Base-by-base conservation (phyloP, 352 stramenopile genomes). In the Phytophthora europaea region DNA sequence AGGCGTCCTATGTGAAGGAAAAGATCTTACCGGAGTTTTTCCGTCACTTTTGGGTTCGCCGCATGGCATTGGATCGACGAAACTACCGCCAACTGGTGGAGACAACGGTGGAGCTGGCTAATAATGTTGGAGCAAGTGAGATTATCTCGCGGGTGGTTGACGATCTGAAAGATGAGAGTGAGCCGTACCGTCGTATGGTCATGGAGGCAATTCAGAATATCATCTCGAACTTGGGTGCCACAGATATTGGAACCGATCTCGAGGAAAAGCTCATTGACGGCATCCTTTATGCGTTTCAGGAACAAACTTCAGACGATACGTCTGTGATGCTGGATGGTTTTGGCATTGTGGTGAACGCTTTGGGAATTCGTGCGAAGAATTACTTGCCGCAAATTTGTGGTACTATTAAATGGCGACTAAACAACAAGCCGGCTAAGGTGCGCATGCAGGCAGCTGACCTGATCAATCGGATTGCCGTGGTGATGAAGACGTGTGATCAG, bases 211-310 rank as follows among this genome's bases (percentile, higher is more conserved):
- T 99, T 50, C 91, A 99, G 71, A 98, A 99, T 67, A 95, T 99
- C n/a, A 90, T 99, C 9, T 94, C 98, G 56, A 99, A 99, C 70
- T 75, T 99, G 38, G 98, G 98, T 31, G 95, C 94, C 18, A 97
- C 91, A 0, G 98, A 99, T 79, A 98, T 99, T 70, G 98, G 98
- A 53, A 90, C 97, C 0, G 87, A 98, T 15, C 83, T 99, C 0
- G 98, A 99, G 73, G 98, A 99, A 83, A 97, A 98, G 60, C 88
- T 99, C n/a, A 99, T 99, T 67, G 98, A 99, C 81, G 98, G 98
- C 26, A 98, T 99, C 48, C 82, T 99, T 15, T 99, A 99, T 81
- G 98, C 98, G 16, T 99, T 99, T 77, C 98, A 99, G 79, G 98
- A 99, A 74, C 91, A 98, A 76, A 94, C 94, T 15, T 97, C 98